Evolutionary conservation across 148 eudicot genomes (phyloP), one percentile per base, ranked within the genome.

Genomic region (Camellia japonica): DNA sequence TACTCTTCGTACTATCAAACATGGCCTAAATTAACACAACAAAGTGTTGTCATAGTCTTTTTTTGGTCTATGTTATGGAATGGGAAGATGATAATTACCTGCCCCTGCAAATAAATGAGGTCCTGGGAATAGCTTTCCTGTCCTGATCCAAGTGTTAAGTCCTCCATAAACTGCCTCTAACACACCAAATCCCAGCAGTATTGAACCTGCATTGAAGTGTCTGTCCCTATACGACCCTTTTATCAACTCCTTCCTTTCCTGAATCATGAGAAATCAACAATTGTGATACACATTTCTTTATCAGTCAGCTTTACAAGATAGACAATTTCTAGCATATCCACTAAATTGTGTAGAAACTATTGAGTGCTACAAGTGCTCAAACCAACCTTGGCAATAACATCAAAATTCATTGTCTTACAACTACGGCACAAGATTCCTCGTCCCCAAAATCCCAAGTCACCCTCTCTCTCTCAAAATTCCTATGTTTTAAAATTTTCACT

Each of bases 51-150:
- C 38, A 30, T 30, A 30, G 38, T 63, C 10, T n/a, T n/a, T 63
- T 63, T 72, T 52, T 72, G 18, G 10, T 72, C 44, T 52, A 8
- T 66, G 72, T 2, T 67, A 6, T 41, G 7, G 23, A 80, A 73
- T 71, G 62, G 18, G 64, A 71, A 62, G 42, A 13, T 49, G 19
- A 60, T 23, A 55, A 60, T 80, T 89, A 91, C 98, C 99, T 90
- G 99, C 94, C 80, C 99, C 99, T 54, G 97, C 94, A 82, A 81
- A 97, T 71, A 97, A 87, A 85, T 92, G 99, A 80, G 99, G 98
- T 49, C 98, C 99, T 7, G 99, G 99, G 70, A 97, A 94, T 78
- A 96, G 93, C 87, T 94, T 97, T 78, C 99, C 99, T 0, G 96
- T 86, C 84, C 99, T 90, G 15, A 94, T 8, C 88, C 89, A 97